These are phyloP conservation scores for Nakaseomyces delphensis DNA, from an alignment of 1,139 yeast species.

Conservation along the genomic window DNA sequence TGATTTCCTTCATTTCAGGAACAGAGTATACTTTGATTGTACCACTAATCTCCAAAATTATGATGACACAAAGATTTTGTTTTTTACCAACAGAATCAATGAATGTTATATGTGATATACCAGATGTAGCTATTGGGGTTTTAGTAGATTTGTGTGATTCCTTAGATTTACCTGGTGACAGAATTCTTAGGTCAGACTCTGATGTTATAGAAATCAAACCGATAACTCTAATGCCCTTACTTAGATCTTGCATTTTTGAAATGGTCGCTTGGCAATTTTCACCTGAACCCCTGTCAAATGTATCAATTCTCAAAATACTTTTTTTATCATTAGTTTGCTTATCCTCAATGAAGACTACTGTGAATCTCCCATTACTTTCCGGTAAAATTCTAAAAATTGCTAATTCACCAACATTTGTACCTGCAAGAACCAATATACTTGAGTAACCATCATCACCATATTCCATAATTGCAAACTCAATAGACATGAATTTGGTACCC, in stretches of 20 bases:
- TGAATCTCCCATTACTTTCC: constrained; percentile 57
- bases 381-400: constrained; percentile 63
- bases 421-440: constrained; percentile 63
- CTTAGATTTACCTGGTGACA: constrained; percentile 52
- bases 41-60: constrained; percentile 37
- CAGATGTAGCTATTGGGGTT: constrained; percentile 48
- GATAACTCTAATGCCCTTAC: constrained; percentile 53
- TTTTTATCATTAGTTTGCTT: constrained; percentile 42
- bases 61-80: constrained; percentile 37
- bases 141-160: constrained; percentile 48
- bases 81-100: constrained; percentile 19
- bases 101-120: constrained; percentile 41
- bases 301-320: constrained; percentile 45
- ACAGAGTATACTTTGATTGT: constrained; percentile 39
- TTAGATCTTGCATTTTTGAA: constrained; percentile 49
- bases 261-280: constrained; percentile 56
- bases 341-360: constrained; percentile 47
- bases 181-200: constrained; percentile 52
- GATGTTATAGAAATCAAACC: constrained; percentile 58
- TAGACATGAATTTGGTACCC: constrained; percentile 41
- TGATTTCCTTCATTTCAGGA: constrained; percentile 47
- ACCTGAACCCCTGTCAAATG: constrained; percentile 53
- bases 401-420: constrained; percentile 73
- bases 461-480: constrained; percentile 69
- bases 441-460: constrained; percentile 58